These are phyloP conservation scores for Emmonsiellopsis sp. DNA, from an alignment of 2,329 filamentous ascomycete species.

Conservation along the genomic window DNA sequence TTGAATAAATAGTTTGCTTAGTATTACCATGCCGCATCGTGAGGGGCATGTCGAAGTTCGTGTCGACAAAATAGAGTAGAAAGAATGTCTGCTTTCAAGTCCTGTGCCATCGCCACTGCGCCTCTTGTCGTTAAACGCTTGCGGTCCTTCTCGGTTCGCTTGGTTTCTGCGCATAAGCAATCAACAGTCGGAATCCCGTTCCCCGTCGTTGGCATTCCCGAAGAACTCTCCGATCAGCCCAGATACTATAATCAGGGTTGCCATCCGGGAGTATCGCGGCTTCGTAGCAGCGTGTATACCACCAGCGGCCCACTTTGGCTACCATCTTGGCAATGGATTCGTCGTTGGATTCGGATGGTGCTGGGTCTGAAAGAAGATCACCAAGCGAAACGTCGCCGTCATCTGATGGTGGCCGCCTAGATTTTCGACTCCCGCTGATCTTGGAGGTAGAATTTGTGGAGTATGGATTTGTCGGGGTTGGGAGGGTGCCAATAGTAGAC, in stretches of 20 bases:
- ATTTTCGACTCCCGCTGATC: not conserved
- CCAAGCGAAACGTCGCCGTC: conserved; percentile 44
- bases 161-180: conserved; percentile 83
- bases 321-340: conserved; percentile 89
- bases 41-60: not conserved
- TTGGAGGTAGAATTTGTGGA: conserved; percentile 4
- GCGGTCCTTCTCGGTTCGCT: conserved; percentile 37
- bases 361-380: conserved; percentile 64
- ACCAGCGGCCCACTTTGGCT: conserved; percentile 85
- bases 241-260: conserved; percentile 57
- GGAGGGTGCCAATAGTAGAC: conserved; percentile 19
- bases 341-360: conserved; percentile 62
- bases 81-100: not conserved
- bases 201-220: conserved; percentile 78
- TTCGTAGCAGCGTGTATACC: conserved; percentile 93
- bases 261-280: conserved; percentile 46
- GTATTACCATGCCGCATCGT: no score
- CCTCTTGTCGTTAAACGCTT: conserved; percentile 25
- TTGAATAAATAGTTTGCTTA: no score
- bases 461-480: conserved; percentile 9
- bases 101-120: not conserved
- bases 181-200: conserved; percentile 81
- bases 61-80: not conserved
- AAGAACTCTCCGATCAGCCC: conserved; percentile 65
- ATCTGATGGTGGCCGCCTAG: conserved; percentile 25